Evolutionary conservation across 1,139 yeast genomes (phyloP).

Genomic region (Zhuliangozyma parablackwelliae): DNA sequence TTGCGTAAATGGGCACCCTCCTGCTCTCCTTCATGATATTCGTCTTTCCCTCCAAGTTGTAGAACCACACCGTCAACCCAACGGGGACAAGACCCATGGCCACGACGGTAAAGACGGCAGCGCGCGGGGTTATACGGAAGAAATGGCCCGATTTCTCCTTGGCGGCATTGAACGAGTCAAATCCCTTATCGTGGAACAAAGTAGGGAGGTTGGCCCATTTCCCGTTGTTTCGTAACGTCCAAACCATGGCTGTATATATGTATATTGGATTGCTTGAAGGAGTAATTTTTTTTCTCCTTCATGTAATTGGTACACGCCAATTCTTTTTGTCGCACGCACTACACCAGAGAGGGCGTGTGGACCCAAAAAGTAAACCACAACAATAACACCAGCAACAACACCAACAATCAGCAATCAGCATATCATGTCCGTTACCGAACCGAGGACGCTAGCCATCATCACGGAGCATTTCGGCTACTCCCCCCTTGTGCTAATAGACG

Average conservation of each 20-base stretch:
- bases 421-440: slow-evolving; percentile 1
- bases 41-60: slow-evolving; percentile 34
- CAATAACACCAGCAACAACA: no score
- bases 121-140: slow-evolving; percentile 42
- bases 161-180: slow-evolving; percentile 41
- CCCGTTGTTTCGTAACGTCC: slow-evolving; percentile 25
- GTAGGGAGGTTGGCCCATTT: no score
- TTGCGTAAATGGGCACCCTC: slow-evolving; percentile 28
- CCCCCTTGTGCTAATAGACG: slow-evolving; percentile 83
- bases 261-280: neutral
- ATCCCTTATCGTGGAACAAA: slow-evolving; percentile 34
- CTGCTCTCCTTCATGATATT: slow-evolving; percentile 34
- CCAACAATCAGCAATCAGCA: no score
- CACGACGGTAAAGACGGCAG: slow-evolving; percentile 32
- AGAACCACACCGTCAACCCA: slow-evolving; percentile 34
- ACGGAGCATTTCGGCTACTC: slow-evolving; percentile 88
- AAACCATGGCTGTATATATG: slow-evolving; percentile 29
- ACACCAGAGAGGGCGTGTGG: no score
- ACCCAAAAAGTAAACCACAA: neutral
- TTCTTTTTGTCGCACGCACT: no score
- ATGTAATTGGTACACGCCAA: neutral
- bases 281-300: neutral
- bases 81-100: slow-evolving; percentile 39
- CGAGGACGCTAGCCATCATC: slow-evolving; percentile 22
- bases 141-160: slow-evolving; percentile 40